phyloP scores from a whole-genome alignment of 2,329 filamentous ascomycete genomes.

The Fusarium tanahbumbuense region DNA sequence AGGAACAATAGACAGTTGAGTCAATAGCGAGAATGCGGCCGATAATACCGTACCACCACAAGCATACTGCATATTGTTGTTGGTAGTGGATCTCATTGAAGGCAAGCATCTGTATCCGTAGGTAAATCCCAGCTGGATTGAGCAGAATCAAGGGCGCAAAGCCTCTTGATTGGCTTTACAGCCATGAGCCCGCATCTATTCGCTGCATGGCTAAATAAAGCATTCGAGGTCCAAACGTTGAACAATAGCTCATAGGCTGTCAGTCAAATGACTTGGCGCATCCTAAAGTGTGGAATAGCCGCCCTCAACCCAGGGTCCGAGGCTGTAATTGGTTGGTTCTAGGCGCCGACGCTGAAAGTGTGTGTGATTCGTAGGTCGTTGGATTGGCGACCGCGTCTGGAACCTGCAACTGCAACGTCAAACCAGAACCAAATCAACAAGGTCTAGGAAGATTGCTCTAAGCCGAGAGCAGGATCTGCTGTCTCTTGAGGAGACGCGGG shows the following conservation, averaged over 20 bases:
- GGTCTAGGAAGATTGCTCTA: slow-evolving; percentile 37
- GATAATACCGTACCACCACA: slow-evolving; percentile 31
- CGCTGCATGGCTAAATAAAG: slow-evolving; percentile 47
- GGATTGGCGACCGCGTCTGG: slow-evolving; percentile 45
- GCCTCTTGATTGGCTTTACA: slow-evolving; percentile 41
- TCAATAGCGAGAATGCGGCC: slow-evolving; percentile 30
- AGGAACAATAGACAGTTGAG: slow-evolving; percentile 16
- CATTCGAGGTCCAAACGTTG: slow-evolving; percentile 28
- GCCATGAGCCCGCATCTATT: slow-evolving; percentile 33
- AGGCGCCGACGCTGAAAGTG: slow-evolving; percentile 43
- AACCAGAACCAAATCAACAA: slow-evolving; percentile 21
- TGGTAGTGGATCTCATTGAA: slow-evolving; percentile 21
- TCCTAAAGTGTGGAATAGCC: slow-evolving; percentile 53
- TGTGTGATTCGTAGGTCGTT: slow-evolving; percentile 45
- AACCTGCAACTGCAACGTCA: slow-evolving; percentile 28
- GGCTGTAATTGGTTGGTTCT: slow-evolving; percentile 47
- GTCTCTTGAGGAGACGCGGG: slow-evolving; percentile 28
- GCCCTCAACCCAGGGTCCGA: slow-evolving; percentile 44
- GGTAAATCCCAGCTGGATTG: slow-evolving; percentile 28
- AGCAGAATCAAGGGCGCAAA: slow-evolving; percentile 34
- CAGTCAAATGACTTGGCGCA: slow-evolving; percentile 43
- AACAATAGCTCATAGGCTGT: slow-evolving; percentile 44
- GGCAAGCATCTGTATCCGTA: slow-evolving; percentile 4
- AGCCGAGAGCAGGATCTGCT: not conserved
- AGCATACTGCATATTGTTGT: slow-evolving; percentile 25